These are phyloP conservation scores for Lactuca sativa DNA, from an alignment of 129 eudicot genomes.

Conservation along the genomic window DNA sequence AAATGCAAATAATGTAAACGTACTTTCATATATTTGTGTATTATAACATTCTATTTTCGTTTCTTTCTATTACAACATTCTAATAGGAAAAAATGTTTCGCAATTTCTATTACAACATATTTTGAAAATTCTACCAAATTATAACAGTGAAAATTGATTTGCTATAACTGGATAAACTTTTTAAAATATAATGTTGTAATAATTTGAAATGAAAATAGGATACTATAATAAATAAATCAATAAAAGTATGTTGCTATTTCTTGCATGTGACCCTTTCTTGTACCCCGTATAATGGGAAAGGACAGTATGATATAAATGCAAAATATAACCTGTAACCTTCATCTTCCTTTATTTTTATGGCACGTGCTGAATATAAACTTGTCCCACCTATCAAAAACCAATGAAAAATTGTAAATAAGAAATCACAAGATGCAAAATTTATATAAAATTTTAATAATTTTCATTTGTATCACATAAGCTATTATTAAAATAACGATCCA, in stretches of 20 bases:
- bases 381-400: constrained; percentile 59
- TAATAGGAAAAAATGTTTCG: too few relatives aligned
- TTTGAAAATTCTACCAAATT: not conserved
- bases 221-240: too few relatives aligned
- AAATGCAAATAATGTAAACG: not conserved
- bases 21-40: not conserved
- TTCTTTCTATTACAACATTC: not conserved
- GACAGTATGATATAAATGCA: not conserved
- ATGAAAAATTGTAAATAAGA: constrained; percentile 5
- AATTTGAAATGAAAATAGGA: not conserved
- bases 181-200: too few relatives aligned
- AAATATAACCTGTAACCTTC: constrained; percentile 72
- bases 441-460: constrained; percentile 2
- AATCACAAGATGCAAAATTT: constrained; percentile 7
- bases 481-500: not conserved
- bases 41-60: too few relatives aligned
- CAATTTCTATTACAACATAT: not conserved
- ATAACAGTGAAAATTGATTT: not conserved
- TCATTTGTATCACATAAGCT: not conserved
- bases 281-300: constrained; percentile 13
- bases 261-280: not conserved
- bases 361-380: constrained; percentile 74
- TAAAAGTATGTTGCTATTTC: not conserved
- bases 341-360: constrained; percentile 88
- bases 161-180: not conserved